phyloP scores from a whole-genome alignment of 257 asterid genomes.

The Petunia axillaris region DNA sequence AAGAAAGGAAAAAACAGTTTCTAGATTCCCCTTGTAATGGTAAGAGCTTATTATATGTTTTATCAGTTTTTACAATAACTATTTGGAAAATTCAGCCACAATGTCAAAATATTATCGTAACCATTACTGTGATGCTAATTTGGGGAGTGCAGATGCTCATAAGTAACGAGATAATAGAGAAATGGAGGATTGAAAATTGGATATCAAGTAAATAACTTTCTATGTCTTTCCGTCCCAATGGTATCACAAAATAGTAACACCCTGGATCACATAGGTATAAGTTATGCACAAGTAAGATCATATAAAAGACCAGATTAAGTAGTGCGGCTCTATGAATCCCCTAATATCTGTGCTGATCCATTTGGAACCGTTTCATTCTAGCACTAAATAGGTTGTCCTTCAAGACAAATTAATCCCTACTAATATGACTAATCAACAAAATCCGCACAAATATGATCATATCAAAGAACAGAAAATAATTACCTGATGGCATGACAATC shows the following conservation, averaged over 20 bases:
- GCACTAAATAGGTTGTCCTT: background rate
- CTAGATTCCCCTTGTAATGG: background rate
- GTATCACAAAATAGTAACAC: background rate
- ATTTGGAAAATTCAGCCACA: background rate
- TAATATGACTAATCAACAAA: background rate
- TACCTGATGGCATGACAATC: slow-evolving; percentile 91
- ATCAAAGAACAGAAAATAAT: background rate
- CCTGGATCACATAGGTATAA: background rate
- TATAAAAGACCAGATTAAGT: slow-evolving; percentile 5
- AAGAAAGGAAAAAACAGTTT: too few relatives aligned
- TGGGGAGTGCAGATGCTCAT: background rate
- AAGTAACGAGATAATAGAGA: background rate
- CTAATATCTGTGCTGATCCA: background rate
- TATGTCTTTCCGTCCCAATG: background rate
- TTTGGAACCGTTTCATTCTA: background rate
- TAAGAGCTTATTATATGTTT: background rate
- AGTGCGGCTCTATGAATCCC: background rate
- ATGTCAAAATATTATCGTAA: background rate
- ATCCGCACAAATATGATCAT: background rate
- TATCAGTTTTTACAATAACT: background rate
- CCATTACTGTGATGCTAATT: background rate
- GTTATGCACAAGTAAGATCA: background rate
- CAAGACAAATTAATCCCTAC: background rate
- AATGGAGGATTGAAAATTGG: background rate
- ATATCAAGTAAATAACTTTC: background rate